Evolutionary conservation across 1,139 yeast genomes (phyloP).

Genomic region (Zygosaccharomyces pseudobailii): DNA sequence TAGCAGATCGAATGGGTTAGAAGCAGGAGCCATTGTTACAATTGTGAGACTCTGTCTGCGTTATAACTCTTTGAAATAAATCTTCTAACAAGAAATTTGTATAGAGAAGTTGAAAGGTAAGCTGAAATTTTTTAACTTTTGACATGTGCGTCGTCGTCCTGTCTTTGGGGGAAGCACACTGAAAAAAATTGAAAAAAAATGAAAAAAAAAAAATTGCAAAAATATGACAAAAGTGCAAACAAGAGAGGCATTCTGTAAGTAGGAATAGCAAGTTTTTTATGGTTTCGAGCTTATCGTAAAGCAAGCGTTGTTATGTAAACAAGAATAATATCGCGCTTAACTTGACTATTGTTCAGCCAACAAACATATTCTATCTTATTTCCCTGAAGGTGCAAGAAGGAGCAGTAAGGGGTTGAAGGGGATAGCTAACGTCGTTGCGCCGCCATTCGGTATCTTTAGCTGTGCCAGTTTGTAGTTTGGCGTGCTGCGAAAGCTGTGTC

Average conservation of each 20-base stretch:
- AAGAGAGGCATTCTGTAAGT: background rate
- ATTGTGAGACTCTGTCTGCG: background rate
- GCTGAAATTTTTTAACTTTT: background rate
- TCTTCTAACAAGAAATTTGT: background rate
- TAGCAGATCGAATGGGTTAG: conserved; percentile 51
- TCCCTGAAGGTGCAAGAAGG: too few relatives aligned
- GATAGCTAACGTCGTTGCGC: too few relatives aligned
- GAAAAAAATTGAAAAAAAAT: background rate
- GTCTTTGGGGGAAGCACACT: background rate
- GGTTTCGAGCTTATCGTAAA: too few relatives aligned
- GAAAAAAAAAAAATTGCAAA: background rate
- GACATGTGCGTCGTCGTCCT: background rate
- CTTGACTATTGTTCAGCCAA: too few relatives aligned
- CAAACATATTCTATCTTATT: too few relatives aligned
- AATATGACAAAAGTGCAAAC: background rate
- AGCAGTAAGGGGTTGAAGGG: too few relatives aligned
- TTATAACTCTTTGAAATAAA: background rate
- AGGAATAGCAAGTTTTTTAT: background rate
- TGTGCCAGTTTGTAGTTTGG: too few relatives aligned
- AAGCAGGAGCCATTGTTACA: conserved; percentile 11
- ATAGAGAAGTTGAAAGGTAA: background rate
- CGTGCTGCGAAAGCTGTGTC: too few relatives aligned
- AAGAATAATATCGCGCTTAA: too few relatives aligned
- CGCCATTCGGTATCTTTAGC: too few relatives aligned
- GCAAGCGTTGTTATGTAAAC: too few relatives aligned